These are phyloP conservation scores for Nemania bipapillata DNA, from an alignment of 2,329 filamentous ascomycete genomes.

Conservation along the genomic window DNA sequence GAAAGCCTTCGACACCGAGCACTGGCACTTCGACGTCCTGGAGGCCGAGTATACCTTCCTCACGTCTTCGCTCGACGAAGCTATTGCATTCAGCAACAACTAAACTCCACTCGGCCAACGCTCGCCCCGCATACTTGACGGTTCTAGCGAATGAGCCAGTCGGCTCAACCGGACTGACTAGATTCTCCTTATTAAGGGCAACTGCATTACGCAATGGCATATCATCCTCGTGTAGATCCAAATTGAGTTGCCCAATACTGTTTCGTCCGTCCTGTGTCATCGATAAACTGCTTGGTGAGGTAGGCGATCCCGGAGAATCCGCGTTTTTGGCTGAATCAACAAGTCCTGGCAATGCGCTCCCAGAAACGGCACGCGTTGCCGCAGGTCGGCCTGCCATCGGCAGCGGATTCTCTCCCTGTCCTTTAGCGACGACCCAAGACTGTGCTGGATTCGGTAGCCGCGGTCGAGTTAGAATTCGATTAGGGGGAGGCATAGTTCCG, in stretches of 20 bases:
- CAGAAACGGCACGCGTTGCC: conserved; percentile 61
- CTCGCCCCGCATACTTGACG: conserved; percentile 73
- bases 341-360: conserved; percentile 58
- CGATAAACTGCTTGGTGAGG: conserved; percentile 43
- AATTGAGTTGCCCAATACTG: conserved; percentile 40
- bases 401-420: conserved; percentile 55
- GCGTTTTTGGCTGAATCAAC: conserved; percentile 65
- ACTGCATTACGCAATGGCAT: conserved; percentile 34
- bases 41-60: conserved; percentile 75
- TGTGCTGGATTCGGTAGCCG: conserved; percentile 78
- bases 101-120: conserved; percentile 80
- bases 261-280: conserved; percentile 41
- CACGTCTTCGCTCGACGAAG: conserved; percentile 79
- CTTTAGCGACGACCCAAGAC: conserved; percentile 62
- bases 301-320: conserved; percentile 50
- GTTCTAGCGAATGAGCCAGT: conserved; percentile 58
- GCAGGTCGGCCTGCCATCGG: conserved; percentile 56
- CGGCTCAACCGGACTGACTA: conserved; percentile 60
- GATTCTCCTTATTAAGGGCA: conserved; percentile 48
- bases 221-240: conserved; percentile 44
- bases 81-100: conserved; percentile 82
- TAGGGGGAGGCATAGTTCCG: conserved; percentile 64
- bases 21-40: conserved; percentile 75
- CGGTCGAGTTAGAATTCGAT: conserved; percentile 73
- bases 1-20: conserved; percentile 72